A percentile compares a stretch with the other conserved stretches of the same genome.
Evolutionary conservation across 495 filamentous ascomycete species (phyloP).

Genomic region (Platismatia glauca): DNA sequence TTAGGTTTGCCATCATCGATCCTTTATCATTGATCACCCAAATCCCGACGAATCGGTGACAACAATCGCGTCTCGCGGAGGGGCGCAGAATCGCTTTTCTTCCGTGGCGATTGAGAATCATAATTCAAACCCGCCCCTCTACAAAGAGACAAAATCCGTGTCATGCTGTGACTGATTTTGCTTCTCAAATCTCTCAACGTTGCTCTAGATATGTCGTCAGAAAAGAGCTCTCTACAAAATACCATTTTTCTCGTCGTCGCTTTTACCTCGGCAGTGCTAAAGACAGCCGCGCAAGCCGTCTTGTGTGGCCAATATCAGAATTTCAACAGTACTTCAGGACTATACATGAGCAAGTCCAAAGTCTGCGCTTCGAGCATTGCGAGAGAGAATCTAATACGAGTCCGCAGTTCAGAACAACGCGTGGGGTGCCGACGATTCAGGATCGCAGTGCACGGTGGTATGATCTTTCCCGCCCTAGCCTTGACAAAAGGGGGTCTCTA

Average conservation of each 20-base stretch:
- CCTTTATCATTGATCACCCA: not conserved
- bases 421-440: not conserved
- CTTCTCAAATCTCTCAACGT: not conserved
- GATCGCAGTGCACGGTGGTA: not conserved
- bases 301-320: conserved; percentile 3
- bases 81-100: not conserved
- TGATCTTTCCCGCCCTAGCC: not conserved
- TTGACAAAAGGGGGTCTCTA: not conserved
- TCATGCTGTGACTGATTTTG: not conserved
- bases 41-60: not conserved
- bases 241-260: not conserved
- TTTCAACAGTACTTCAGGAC: not conserved
- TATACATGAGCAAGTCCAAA: not conserved
- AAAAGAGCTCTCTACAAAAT: not conserved
- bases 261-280: not conserved
- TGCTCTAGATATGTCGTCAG: not conserved
- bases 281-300: conserved; percentile 2
- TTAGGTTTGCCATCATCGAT: not conserved
- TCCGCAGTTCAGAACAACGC: not conserved
- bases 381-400: not conserved
- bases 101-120: not conserved
- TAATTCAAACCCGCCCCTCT: not conserved
- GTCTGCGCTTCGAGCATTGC: not conserved
- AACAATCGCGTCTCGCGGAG: not conserved
- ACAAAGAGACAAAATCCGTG: not conserved